Evolutionary conservation across 805 yeast genomes (phyloP), one percentile per base, ranked within the genome.

Genomic region (Ogataea kodamae): DNA sequence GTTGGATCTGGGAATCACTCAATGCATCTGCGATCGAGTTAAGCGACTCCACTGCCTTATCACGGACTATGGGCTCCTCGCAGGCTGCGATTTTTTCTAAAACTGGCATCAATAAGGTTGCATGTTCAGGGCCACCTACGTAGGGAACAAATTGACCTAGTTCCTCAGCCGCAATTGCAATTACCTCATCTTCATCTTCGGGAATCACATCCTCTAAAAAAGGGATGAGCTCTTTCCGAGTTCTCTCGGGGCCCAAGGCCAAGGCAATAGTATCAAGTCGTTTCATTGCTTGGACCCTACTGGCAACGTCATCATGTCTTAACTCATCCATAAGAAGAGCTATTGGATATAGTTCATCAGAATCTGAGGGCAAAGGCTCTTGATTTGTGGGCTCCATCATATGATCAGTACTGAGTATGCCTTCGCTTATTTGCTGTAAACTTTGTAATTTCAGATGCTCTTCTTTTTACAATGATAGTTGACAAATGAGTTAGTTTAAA

Each of bases 131-230:
- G 37, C 98, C 98, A 29, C 98, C 99, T 37, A 92, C 78, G 40
- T 78, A 74, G 5, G 96, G 95, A 21, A 88, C 78, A 58, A 92
- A 90, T 37, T 76, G 74, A 29, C 95, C 95, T 49, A 92, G 65
- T 66, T 89, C 90, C 49, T 82, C 86, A 3, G 97, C 97, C 43
- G 94, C 72, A 13, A 88, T 90, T 2, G 96, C 86, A 61, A 90
- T 81, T 5, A 92, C 96, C 63, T 92, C 99, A 61, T 92, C 99
- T 63, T 92, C 99, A 58, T 94, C 99, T 51, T 92, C 99, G 46
- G 85, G 92, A 7, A 89, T 87, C 16, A 82, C 92, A 42, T 82
- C 89, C 47, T 81, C 86, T 42, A 92, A 70, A 53, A 90, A 92
- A 22, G 97, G 97, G 34, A 92, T 68, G 54, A 92, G 71, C 58